These are phyloP conservation scores for Chrysoporthe austroafricana DNA, from an alignment of 2,329 filamentous ascomycete species.

Conservation along the genomic window DNA sequence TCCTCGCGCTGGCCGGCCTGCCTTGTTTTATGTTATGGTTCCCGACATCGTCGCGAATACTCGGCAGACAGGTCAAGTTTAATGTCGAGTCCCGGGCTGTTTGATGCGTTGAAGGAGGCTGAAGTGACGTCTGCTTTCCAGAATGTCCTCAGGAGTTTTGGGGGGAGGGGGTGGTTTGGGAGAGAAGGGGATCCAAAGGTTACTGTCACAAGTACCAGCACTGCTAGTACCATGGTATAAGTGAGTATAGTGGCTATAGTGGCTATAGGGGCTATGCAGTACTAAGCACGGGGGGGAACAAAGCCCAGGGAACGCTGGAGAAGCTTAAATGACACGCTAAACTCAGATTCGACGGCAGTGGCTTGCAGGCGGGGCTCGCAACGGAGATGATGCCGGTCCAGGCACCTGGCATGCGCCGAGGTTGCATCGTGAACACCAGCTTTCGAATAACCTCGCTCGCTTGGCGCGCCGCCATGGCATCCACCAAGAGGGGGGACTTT, in stretches of 20 bases:
- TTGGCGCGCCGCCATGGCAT: conserved; percentile 13
- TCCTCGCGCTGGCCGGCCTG: conserved; percentile 5
- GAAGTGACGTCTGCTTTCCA: background rate
- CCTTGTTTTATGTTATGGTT: background rate
- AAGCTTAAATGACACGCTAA: background rate
- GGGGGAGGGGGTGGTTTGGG: no score
- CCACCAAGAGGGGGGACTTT: conserved; percentile 29
- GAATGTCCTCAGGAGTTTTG: no score
- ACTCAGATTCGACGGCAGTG: background rate
- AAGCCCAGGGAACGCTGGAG: background rate
- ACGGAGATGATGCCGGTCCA: background rate
- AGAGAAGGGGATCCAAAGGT: background rate
- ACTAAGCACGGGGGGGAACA: no score
- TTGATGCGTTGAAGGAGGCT: background rate
- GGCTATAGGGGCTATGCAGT: no score
- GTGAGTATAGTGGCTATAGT: no score
- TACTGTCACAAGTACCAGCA: no score
- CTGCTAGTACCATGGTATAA: no score
- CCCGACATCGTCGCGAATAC: background rate
- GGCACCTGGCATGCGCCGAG: background rate
- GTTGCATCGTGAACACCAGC: background rate
- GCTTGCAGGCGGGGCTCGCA: background rate
- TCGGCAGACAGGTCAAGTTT: background rate
- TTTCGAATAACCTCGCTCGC: background rate
- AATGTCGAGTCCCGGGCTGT: no score